A percentile compares a stretch with the other conserved stretches of the same genome.
These are phyloP conservation scores for Tripterygium wilfordii DNA, from an alignment of 177 flowering plant species.

Conservation along the genomic window DNA sequence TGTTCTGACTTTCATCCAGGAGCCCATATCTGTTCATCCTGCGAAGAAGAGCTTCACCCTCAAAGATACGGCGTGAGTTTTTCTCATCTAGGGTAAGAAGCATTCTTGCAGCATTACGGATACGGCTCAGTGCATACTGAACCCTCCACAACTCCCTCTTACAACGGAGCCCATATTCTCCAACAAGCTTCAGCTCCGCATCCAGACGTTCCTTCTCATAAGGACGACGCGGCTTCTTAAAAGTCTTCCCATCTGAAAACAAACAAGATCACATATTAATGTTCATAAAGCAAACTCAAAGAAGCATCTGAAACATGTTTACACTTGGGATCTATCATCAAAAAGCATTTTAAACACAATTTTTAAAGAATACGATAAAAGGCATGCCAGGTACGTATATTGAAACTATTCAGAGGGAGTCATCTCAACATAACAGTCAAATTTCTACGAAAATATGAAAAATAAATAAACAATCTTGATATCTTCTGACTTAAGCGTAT, in stretches of 20 bases:
- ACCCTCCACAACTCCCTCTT: constrained; percentile 48
- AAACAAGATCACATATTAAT: not conserved
- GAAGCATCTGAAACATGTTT: too few species aligned
- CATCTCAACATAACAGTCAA: too few species aligned
- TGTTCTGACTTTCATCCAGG: constrained; percentile 41
- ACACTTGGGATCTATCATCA: too few species aligned
- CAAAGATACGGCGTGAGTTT: constrained; percentile 42
- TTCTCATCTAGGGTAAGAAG: constrained; percentile 44
- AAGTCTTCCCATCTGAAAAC: constrained; percentile 36
- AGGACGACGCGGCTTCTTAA: constrained; percentile 45
- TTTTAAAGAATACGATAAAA: too few species aligned
- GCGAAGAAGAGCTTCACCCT: constrained; percentile 45
- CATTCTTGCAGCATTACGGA: constrained; percentile 34
- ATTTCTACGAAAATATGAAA: too few species aligned
- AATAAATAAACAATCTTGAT: too few species aligned
- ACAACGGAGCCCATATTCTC: constrained; percentile 43
- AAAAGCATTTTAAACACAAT: too few species aligned
- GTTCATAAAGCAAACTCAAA: not conserved
- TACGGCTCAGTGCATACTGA: constrained; percentile 35
- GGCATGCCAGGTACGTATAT: too few species aligned
- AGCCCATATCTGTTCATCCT: constrained; percentile 46
- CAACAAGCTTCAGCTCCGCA: constrained; percentile 49
- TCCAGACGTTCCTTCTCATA: constrained; percentile 50
- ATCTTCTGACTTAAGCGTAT: too few species aligned
- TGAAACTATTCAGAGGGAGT: too few species aligned